Evolutionary conservation across 2,329 filamentous ascomycete genomes (phyloP).

Genomic region (Chrysosporium queenslandicum): DNA sequence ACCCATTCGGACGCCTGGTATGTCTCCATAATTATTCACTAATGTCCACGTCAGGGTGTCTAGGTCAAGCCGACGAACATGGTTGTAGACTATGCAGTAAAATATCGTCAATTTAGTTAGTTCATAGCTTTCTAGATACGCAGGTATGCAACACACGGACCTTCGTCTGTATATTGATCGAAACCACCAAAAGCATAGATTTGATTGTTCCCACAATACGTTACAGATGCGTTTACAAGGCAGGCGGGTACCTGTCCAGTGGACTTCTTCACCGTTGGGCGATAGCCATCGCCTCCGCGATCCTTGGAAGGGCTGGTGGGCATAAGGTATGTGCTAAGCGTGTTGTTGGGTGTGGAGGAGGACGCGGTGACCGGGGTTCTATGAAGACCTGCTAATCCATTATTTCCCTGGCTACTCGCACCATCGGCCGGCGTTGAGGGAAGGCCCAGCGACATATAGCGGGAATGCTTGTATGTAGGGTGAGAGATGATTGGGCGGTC

Average conservation of each 20-base stretch:
- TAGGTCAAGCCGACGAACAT: slow-evolving; percentile 82
- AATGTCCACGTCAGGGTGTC: slow-evolving; percentile 84
- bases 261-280: slow-evolving; percentile 70
- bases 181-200: slow-evolving; percentile 98
- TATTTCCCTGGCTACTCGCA: not conserved
- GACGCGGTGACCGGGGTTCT: slow-evolving; percentile 4
- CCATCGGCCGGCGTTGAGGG: not conserved
- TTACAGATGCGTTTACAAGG: slow-evolving; percentile 94
- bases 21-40: slow-evolving; percentile 97
- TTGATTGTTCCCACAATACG: slow-evolving; percentile 94
- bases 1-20: slow-evolving; percentile 95
- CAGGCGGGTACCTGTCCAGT: slow-evolving; percentile 78
- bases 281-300: slow-evolving; percentile 60
- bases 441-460: slow-evolving; percentile 5
- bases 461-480: not conserved
- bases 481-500: slow-evolving; percentile 2
- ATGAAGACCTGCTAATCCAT: not conserved
- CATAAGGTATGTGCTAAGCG: slow-evolving; percentile 68
- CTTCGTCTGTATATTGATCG: slow-evolving; percentile 96
- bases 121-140: no score
- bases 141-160: slow-evolving; percentile 33
- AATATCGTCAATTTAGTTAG: slow-evolving; percentile 4
- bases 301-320: slow-evolving; percentile 68
- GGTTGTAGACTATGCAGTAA: slow-evolving; percentile 65
- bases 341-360: not conserved